These are phyloP conservation scores for Amylocystis lapponica DNA, from an alignment of 768 basidiomycete genomes.

Conservation along the genomic window DNA sequence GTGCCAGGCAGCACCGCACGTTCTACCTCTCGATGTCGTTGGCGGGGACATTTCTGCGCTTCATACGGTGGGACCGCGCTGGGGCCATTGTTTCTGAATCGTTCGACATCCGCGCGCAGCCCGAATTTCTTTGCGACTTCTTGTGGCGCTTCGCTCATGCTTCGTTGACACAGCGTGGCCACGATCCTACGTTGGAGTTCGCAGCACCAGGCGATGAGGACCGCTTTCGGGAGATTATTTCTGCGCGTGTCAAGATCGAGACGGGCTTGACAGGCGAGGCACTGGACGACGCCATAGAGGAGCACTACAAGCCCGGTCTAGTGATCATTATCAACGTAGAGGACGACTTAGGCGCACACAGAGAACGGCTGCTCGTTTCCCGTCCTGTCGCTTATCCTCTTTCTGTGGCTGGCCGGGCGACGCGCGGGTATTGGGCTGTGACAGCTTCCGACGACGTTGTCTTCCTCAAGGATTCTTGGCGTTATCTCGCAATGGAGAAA, in stretches of 20 bases:
- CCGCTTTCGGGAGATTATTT: not conserved
- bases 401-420: not conserved
- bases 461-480: slow-evolving; percentile 10
- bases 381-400: slow-evolving; percentile 4
- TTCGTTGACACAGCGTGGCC: slow-evolving; percentile 16
- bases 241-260: not conserved
- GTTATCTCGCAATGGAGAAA: not conserved
- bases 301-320: slow-evolving; percentile 3
- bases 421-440: slow-evolving; percentile 8
- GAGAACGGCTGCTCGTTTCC: slow-evolving; percentile 1
- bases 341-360: too few species aligned
- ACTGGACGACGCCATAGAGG: not conserved
- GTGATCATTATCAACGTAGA: not conserved
- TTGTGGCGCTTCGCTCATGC: slow-evolving; percentile 23
- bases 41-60: slow-evolving; percentile 17
- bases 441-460: not conserved
- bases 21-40: slow-evolving; percentile 25
- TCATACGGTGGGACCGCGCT: slow-evolving; percentile 30
- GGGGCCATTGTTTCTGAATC: slow-evolving; percentile 25
- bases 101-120: slow-evolving; percentile 20
- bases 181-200: slow-evolving; percentile 11
- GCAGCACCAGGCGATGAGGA: not conserved
- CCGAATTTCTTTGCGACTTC: slow-evolving; percentile 22
- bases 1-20: slow-evolving; percentile 23
- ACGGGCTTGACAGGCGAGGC: not conserved